phyloP scores from a whole-genome alignment of 2,329 filamentous ascomycete species.

The Beauveria rudraprayagi region DNA sequence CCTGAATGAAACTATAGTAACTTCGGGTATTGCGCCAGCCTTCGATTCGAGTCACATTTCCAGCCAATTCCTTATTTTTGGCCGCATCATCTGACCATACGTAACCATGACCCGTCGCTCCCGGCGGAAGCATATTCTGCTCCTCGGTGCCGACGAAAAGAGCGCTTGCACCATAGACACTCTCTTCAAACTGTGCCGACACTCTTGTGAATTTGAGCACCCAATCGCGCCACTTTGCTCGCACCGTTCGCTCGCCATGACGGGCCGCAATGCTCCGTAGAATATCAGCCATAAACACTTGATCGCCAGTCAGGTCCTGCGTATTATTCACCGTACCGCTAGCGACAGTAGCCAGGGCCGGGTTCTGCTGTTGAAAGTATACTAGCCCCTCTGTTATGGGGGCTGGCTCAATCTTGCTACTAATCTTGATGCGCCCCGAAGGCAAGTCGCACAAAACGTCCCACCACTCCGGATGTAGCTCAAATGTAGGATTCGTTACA shows the following conservation, averaged over 20 bases:
- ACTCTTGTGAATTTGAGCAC: slow-evolving; percentile 90
- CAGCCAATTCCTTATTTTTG: slow-evolving; percentile 78
- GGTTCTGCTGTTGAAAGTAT: slow-evolving; percentile 80
- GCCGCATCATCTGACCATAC: slow-evolving; percentile 83
- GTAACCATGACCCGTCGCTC: slow-evolving; percentile 77
- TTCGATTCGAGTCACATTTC: slow-evolving; percentile 87
- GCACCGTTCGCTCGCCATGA: slow-evolving; percentile 81
- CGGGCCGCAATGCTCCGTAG: slow-evolving; percentile 74
- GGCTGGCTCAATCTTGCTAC: slow-evolving; percentile 73
- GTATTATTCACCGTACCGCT: slow-evolving; percentile 32
- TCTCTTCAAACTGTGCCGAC: slow-evolving; percentile 89
- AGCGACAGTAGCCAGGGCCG: slow-evolving; percentile 43
- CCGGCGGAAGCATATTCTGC: slow-evolving; percentile 47
- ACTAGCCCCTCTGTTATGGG: slow-evolving; percentile 74
- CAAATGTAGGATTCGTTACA: slow-evolving; percentile 94
- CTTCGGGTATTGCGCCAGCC: slow-evolving; percentile 89
- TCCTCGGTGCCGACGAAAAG: slow-evolving; percentile 78
- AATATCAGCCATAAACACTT: slow-evolving; percentile 81
- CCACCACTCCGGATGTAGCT: slow-evolving; percentile 96
- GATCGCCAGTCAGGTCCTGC: slow-evolving; percentile 74
- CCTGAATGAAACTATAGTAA: slow-evolving; percentile 93
- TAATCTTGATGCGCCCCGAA: slow-evolving; percentile 90
- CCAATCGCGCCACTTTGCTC: slow-evolving; percentile 90
- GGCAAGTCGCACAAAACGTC: slow-evolving; percentile 90
- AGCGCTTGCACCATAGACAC: slow-evolving; percentile 86